These are phyloP conservation scores for Solanum bulbocastanum DNA, from an alignment of 257 asterid species.

Conservation along the genomic window DNA sequence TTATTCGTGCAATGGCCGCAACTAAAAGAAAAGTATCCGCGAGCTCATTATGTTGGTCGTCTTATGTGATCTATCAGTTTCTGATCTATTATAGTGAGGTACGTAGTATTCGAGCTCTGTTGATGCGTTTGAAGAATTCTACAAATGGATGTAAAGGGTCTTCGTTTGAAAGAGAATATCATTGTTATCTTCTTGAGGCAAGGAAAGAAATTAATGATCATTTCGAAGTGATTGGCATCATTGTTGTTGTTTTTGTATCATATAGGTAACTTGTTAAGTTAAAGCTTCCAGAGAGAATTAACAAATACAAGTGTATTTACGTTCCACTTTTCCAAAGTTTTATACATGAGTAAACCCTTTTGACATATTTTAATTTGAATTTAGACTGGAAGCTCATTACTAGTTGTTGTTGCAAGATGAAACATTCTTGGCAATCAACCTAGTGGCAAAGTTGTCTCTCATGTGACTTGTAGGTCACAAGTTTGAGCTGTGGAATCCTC, in stretches of 20 bases:
- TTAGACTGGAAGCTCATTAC: not conserved
- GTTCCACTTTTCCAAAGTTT: not conserved
- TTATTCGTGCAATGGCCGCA: constrained; percentile 94
- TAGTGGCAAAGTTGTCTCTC: not conserved
- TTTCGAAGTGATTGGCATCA: not conserved
- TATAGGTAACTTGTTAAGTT: not conserved
- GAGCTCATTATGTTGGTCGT: constrained; percentile 72
- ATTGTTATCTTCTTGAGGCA: not conserved
- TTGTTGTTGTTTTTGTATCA: not conserved
- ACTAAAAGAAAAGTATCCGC: constrained; percentile 61
- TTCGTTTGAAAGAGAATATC: not conserved
- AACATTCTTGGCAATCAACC: not conserved
- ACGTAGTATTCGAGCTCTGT: not conserved
- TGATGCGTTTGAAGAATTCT: not conserved
- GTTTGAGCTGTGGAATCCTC: not conserved
- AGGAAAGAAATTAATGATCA: not conserved
- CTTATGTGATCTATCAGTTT: constrained; percentile 43
- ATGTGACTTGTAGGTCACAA: not conserved
- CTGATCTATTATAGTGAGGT: not conserved
- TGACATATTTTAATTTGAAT: not conserved
- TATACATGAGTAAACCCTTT: not conserved
- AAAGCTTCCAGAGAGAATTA: not conserved
- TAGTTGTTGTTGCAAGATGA: not conserved
- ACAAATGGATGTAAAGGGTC: not conserved
- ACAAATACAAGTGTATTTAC: not conserved